These are phyloP conservation scores for Clarireedia sp. DNA, from an alignment of 2,329 filamentous ascomycete genomes.

Conservation along the genomic window DNA sequence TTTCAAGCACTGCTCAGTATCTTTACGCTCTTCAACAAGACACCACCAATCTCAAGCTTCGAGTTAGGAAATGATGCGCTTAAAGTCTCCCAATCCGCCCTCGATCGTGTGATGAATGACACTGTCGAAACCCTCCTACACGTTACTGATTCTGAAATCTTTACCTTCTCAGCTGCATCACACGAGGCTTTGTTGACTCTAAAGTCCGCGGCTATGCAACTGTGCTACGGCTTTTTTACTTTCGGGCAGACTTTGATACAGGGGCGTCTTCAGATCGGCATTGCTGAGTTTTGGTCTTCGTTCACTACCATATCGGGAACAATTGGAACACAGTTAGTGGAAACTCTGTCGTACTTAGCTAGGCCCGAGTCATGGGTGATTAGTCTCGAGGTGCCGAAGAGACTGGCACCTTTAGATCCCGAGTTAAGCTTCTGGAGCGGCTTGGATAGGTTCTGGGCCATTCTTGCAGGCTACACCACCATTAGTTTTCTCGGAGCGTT, in stretches of 20 bases:
- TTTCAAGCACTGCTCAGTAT: slow-evolving; percentile 15
- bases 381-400: slow-evolving; percentile 41
- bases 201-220: slow-evolving; percentile 33
- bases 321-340: no score
- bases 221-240: no score
- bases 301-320: background rate
- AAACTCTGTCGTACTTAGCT: slow-evolving; percentile 12
- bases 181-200: slow-evolving; percentile 60
- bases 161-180: slow-evolving; percentile 68
- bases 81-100: slow-evolving; percentile 22
- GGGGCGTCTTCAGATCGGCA: no score
- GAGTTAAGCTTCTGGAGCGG: slow-evolving; percentile 60
- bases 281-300: no score
- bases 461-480: slow-evolving; percentile 72
- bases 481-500: slow-evolving; percentile 66
- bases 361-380: slow-evolving; percentile 52
- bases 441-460: slow-evolving; percentile 60
- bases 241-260: no score
- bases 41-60: background rate
- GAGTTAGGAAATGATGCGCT: slow-evolving; percentile 12
- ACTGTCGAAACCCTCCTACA: slow-evolving; percentile 41
- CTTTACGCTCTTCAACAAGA: slow-evolving; percentile 3
- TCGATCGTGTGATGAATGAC: slow-evolving; percentile 38
- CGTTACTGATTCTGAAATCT: slow-evolving; percentile 51
- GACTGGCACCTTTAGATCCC: slow-evolving; percentile 37